A percentile compares a stretch with the other conserved stretches of the same genome.
Conservation (phyloP, 2,329 filamentous ascomycete genomes). For the Fusarium sp. region DNA sequence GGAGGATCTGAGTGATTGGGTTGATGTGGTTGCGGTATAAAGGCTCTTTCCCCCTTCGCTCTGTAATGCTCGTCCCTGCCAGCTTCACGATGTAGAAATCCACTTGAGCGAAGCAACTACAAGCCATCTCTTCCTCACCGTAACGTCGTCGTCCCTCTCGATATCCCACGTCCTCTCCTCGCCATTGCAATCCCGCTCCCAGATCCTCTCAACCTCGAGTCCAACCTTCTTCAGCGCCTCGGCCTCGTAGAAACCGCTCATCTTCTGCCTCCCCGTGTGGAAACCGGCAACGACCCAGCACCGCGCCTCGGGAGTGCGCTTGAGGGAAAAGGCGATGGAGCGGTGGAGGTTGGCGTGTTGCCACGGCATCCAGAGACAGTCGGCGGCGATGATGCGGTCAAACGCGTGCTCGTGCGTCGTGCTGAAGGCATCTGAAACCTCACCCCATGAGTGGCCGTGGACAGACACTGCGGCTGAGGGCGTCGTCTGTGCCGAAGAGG, state of each 20-base stretch:
- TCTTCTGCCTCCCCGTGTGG: conserved; percentile 74
- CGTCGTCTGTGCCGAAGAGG: conserved; percentile 42
- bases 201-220: conserved; percentile 72
- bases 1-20: not conserved
- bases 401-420: conserved; percentile 55
- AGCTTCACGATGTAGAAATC: conserved; percentile 34
- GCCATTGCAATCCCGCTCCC: conserved; percentile 76
- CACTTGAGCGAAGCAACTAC: conserved; percentile 66
- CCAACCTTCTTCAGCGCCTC: conserved; percentile 58
- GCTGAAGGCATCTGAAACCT: conserved; percentile 52
- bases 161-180: conserved; percentile 68
- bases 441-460: conserved; percentile 74
- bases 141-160: conserved; percentile 72
- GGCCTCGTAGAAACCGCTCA: conserved; percentile 72
- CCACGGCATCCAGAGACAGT: conserved; percentile 80
- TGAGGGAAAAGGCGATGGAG: conserved; percentile 73
- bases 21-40: conserved; percentile 18
- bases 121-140: conserved; percentile 76
- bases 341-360: conserved; percentile 74
- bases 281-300: conserved; percentile 77
- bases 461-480: conserved; percentile 54
- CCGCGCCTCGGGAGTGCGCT: conserved; percentile 55
- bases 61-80: not conserved
- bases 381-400: conserved; percentile 73
- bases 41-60: not conserved